Evolutionary conservation across 164 flowering plant genomes (phyloP).

Genomic region (Pachysandra terminalis): DNA sequence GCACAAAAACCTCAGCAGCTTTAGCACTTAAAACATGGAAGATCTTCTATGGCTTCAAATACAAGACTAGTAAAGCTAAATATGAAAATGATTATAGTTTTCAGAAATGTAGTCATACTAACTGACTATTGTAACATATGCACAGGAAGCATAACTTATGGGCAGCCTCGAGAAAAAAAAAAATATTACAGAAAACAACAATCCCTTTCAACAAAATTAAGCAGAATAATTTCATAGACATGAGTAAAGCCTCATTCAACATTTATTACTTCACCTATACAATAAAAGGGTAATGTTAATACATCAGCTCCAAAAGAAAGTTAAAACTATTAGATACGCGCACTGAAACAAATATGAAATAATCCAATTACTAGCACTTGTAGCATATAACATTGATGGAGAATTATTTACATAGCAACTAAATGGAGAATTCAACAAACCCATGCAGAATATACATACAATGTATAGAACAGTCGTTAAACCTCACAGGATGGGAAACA

Average conservation of each 20-base stretch:
- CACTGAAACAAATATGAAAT: not conserved
- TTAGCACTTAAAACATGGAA: too few species aligned
- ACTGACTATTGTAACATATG: too few species aligned
- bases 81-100: not conserved
- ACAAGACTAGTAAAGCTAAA: not conserved
- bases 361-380: not conserved
- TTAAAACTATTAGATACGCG: too few species aligned
- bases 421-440: conserved; percentile 1
- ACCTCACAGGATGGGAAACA: conserved; percentile 40
- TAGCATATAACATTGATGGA: not conserved
- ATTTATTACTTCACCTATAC: not conserved
- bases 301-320: not conserved
- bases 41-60: not conserved
- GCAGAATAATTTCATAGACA: not conserved
- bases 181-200: not conserved
- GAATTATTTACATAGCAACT: conserved; percentile 20
- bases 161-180: not conserved
- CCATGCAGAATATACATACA: conserved; percentile 21
- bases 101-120: too few species aligned
- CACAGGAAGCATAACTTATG: not conserved
- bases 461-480: not conserved
- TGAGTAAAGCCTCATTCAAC: not conserved
- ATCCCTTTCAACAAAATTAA: too few species aligned
- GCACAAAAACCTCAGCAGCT: too few species aligned
- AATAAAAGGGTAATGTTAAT: not conserved